A percentile compares a stretch with the other conserved stretches of the same genome.
Conservation (phyloP, 805 yeast species). For the Barnettozyma populi region DNA sequence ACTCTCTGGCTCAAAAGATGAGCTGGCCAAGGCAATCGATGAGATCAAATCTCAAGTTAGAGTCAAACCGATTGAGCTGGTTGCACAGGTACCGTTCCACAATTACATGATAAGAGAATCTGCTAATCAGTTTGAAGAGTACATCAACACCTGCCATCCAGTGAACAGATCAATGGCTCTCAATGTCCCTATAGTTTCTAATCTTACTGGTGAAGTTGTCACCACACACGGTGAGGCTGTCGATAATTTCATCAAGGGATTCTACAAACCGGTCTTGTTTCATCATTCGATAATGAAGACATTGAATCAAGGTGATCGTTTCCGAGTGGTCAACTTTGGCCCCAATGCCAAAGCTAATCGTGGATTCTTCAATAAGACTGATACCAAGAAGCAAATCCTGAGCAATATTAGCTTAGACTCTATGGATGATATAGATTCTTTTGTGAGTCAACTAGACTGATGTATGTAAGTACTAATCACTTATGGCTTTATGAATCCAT, state of each 20-base stretch:
- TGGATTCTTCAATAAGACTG: conserved; percentile 15
- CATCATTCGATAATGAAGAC: conserved; percentile 11
- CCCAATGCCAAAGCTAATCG: conserved; percentile 22
- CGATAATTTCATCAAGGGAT: conserved; percentile 33
- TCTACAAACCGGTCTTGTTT: conserved; percentile 42
- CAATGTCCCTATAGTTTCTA: conserved; percentile 34
- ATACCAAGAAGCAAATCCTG: conserved; percentile 5
- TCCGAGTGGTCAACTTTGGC: conserved; percentile 19
- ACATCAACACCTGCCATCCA: conserved; percentile 9
- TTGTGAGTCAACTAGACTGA: not conserved
- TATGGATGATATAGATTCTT: not conserved
- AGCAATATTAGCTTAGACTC: conserved; percentile 2
- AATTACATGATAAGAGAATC: conserved; percentile 31
- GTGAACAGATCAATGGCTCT: conserved; percentile 12
- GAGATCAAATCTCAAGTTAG: conserved; percentile 18
- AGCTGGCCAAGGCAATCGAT: conserved; percentile 13
- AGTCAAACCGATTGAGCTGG: conserved; percentile 28
- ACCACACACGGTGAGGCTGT: conserved; percentile 24
- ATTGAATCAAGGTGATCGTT: conserved; percentile 25
- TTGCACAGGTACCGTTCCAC: conserved; percentile 43
- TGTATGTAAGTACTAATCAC: not conserved
- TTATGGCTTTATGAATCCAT: not conserved
- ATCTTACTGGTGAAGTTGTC: conserved; percentile 29
- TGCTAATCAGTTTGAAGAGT: conserved; percentile 23
- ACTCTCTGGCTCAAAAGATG: conserved; percentile 31